phyloP scores from a whole-genome alignment of 139 green algal species.

The Chlorella sp. region DNA sequence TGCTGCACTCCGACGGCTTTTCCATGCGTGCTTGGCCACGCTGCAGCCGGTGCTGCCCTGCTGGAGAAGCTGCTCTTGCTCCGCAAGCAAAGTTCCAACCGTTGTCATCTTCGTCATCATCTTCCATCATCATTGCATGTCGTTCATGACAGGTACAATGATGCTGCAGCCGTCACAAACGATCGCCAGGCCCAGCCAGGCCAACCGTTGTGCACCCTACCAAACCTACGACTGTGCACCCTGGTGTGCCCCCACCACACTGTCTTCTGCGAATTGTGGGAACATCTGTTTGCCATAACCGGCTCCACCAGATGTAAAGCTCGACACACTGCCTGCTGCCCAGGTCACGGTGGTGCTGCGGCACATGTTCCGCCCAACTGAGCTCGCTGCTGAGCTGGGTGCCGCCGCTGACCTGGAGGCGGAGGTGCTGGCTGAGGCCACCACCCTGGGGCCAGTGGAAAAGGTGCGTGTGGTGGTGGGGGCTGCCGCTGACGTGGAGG shows the following conservation, averaged over 20 bases:
- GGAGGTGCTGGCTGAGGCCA: constrained; percentile 73
- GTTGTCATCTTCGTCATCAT: too few species aligned
- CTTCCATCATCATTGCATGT: too few species aligned
- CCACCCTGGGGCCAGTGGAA: constrained; percentile 77
- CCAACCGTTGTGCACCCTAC: too few species aligned
- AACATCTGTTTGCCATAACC: background rate
- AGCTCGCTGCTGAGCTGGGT: constrained; percentile 4
- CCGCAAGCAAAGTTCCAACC: too few species aligned
- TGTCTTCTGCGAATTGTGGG: background rate
- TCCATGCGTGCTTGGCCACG: background rate
- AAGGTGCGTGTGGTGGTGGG: constrained; percentile 41
- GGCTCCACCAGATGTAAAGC: background rate
- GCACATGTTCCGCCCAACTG: constrained; percentile 67
- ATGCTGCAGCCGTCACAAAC: background rate
- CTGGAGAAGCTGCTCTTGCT: too few species aligned
- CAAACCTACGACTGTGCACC: background rate
- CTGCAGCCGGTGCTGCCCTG: too few species aligned
- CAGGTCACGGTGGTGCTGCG: constrained; percentile 82
- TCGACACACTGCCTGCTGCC: background rate
- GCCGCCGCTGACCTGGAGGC: constrained; percentile 69
- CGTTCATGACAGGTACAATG: background rate
- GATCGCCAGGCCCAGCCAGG: too few species aligned
- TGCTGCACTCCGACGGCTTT: background rate
- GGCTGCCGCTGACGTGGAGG: constrained; percentile 69
- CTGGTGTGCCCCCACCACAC: too few species aligned